Percentiles rank a stretch among this genome's conserved stretches.
phyloP scores from a whole-genome alignment of 2,329 filamentous ascomycete species.

The Penicillium vulpinum region DNA sequence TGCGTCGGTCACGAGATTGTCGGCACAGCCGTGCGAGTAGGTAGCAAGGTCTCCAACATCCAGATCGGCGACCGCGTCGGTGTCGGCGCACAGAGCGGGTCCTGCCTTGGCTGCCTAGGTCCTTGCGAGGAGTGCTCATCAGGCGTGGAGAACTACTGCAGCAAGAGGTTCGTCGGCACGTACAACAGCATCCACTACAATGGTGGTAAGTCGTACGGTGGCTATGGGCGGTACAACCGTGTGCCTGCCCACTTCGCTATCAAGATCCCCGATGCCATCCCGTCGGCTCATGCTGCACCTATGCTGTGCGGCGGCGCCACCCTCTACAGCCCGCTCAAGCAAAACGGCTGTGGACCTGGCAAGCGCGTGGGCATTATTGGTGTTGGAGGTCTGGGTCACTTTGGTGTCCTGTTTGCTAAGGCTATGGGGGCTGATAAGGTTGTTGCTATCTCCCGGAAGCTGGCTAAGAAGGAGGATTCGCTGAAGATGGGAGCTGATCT shows the following conservation, averaged over 20 bases:
- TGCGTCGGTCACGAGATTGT: slow-evolving; percentile 68
- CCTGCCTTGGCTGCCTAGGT: slow-evolving; percentile 49
- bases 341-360: slow-evolving; percentile 68
- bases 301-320: slow-evolving; percentile 81
- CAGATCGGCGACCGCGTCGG: slow-evolving; percentile 45
- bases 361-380: slow-evolving; percentile 72
- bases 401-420: slow-evolving; percentile 69
- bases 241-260: slow-evolving; percentile 59
- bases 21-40: slow-evolving; percentile 59
- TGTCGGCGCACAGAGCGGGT: slow-evolving; percentile 62
- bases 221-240: slow-evolving; percentile 60
- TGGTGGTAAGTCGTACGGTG: slow-evolving; percentile 66
- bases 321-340: slow-evolving; percentile 67
- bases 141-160: slow-evolving; percentile 43
- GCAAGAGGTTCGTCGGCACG: slow-evolving; percentile 31
- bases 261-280: slow-evolving; percentile 56
- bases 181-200: slow-evolving; percentile 43
- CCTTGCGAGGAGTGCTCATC: slow-evolving; percentile 56
- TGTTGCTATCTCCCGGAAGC: slow-evolving; percentile 56
- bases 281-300: slow-evolving; percentile 59
- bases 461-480: slow-evolving; percentile 54
- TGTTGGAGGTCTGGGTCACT: slow-evolving; percentile 72
- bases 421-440: slow-evolving; percentile 69
- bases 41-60: slow-evolving; percentile 42
- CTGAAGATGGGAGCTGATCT: slow-evolving; percentile 56